Conservation (phyloP, 2,329 filamentous ascomycete genomes). For the Lasiodiplodia citricola region DNA sequence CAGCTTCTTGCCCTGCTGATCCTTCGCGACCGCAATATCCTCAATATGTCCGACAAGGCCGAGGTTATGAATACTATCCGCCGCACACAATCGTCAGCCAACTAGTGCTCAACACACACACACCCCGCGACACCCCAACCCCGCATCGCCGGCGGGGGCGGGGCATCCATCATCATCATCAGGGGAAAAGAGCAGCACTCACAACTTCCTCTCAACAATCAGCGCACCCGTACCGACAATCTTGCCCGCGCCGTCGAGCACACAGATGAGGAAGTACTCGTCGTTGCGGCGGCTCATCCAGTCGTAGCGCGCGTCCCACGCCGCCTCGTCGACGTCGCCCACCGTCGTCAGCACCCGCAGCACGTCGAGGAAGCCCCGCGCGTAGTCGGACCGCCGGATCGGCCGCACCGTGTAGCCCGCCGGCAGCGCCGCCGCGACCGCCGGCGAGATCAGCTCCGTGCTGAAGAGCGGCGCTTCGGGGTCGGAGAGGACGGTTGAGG, state of each 20-base stretch:
- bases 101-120: neutral
- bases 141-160: too few species aligned
- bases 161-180: too few species aligned
- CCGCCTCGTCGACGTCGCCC: constrained; percentile 76
- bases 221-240: constrained; percentile 92
- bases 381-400: constrained; percentile 77
- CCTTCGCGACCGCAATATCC: constrained; percentile 92
- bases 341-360: constrained; percentile 91
- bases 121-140: neutral
- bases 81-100: neutral
- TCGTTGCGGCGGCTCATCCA: constrained; percentile 77
- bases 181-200: neutral
- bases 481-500: constrained; percentile 32
- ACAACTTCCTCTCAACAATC: constrained; percentile 95
- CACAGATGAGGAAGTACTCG: constrained; percentile 85
- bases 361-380: constrained; percentile 85
- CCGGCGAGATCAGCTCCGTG: constrained; percentile 74
- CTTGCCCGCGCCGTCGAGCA: constrained; percentile 72
- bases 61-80: constrained; percentile 71
- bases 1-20: constrained; percentile 97
- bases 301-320: constrained; percentile 79
- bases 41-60: constrained; percentile 94
- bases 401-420: constrained; percentile 83
- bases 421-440: constrained; percentile 74
- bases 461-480: constrained; percentile 71